phyloP scores from a whole-genome alignment of 2,329 filamentous ascomycete genomes.

The Colletotrichum eremochloae region DNA sequence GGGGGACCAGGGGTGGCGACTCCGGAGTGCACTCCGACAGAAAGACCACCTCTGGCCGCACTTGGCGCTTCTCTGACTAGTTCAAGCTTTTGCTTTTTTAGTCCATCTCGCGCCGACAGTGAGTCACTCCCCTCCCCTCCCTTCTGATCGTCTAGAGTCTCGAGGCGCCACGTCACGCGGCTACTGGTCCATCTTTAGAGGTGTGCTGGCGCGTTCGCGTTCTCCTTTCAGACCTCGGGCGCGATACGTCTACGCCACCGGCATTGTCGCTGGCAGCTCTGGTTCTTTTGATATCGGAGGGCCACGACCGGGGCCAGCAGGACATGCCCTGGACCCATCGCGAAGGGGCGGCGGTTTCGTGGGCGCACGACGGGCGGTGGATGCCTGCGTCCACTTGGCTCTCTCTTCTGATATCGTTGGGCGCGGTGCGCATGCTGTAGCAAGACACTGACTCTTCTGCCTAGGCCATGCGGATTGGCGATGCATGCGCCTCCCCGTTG shows the following conservation, averaged over 20 bases:
- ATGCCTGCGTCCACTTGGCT: background rate
- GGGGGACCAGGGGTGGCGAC: background rate
- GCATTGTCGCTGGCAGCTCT: background rate
- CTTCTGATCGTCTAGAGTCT: background rate
- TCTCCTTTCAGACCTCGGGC: background rate
- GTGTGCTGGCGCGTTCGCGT: background rate
- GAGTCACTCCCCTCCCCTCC: background rate
- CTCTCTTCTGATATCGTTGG: background rate
- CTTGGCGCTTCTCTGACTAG: background rate
- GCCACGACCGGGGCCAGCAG: background rate
- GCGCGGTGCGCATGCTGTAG: background rate
- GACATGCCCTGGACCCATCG: background rate
- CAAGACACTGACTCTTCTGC: background rate
- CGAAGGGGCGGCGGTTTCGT: background rate
- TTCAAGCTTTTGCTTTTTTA: background rate
- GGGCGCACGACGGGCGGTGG: background rate
- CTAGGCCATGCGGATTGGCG: background rate
- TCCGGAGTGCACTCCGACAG: slow-evolving; percentile 2
- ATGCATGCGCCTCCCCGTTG: no score
- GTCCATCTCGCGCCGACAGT: background rate
- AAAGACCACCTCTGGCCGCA: background rate
- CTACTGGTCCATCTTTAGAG: background rate
- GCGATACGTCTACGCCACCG: background rate
- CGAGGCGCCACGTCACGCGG: slow-evolving; percentile 5
- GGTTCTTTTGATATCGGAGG: background rate